A percentile compares a stretch with the other conserved stretches of the same genome.
Evolutionary conservation across 495 filamentous ascomycete genomes (phyloP).

Genomic region (Talaromyces proteolyticus): DNA sequence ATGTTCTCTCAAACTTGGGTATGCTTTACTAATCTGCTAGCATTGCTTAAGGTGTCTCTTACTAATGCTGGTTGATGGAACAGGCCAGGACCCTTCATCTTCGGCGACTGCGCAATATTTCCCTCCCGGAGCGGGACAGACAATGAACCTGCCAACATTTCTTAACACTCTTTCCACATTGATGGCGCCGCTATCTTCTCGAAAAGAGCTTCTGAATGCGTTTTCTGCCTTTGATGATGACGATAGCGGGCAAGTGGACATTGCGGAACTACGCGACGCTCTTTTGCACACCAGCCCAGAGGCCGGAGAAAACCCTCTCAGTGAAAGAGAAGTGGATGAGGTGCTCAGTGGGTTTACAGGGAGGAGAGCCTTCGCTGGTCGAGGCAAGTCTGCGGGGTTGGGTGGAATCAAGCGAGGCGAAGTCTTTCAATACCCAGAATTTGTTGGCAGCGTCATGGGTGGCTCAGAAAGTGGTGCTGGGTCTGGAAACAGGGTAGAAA

Average conservation of each 20-base stretch:
- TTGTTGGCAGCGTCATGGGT: slow-evolving; percentile 35
- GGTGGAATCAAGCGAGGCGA: slow-evolving; percentile 32
- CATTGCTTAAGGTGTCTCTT: background rate
- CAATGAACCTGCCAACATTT: slow-evolving; percentile 77
- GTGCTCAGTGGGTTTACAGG: slow-evolving; percentile 81
- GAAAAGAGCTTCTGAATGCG: slow-evolving; percentile 73
- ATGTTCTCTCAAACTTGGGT: slow-evolving; percentile 77
- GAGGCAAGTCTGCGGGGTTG: slow-evolving; percentile 13
- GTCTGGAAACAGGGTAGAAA: slow-evolving; percentile 10
- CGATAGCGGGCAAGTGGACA: slow-evolving; percentile 87
- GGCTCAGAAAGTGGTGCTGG: slow-evolving; percentile 28
- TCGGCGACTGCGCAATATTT: slow-evolving; percentile 69
- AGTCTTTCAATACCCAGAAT: slow-evolving; percentile 42
- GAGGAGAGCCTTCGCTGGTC: slow-evolving; percentile 62
- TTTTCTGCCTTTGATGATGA: slow-evolving; percentile 95
- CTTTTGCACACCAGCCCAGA: slow-evolving; percentile 76
- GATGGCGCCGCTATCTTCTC: slow-evolving; percentile 65
- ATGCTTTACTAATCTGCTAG: slow-evolving; percentile 5
- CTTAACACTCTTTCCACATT: slow-evolving; percentile 69
- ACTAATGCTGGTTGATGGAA: slow-evolving; percentile 2
- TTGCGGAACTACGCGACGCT: slow-evolving; percentile 75
- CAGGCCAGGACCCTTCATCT: slow-evolving; percentile 52
- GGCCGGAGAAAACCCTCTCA: slow-evolving; percentile 59
- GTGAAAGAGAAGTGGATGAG: slow-evolving; percentile 72
- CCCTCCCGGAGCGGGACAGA: slow-evolving; percentile 56